Conservation (phyloP, 768 basidiomycete species). For the Hemileccinum impolitum region DNA sequence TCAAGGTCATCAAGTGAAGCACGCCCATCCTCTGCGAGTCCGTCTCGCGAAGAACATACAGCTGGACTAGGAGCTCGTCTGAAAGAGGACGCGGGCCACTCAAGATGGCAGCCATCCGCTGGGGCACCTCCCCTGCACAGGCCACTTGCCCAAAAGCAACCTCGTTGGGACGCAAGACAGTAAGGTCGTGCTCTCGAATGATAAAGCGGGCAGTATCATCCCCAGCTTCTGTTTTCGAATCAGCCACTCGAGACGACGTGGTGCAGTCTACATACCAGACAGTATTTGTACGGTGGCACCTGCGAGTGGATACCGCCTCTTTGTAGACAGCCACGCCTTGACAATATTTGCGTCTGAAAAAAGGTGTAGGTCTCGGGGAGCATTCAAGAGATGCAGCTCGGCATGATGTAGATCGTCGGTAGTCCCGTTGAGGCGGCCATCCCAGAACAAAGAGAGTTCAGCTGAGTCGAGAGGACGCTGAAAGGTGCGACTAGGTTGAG, state of each 20-base stretch:
- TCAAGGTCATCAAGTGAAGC: constrained; percentile 42
- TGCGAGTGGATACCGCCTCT: too few relatives aligned
- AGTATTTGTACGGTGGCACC: too few relatives aligned
- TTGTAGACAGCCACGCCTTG: too few relatives aligned
- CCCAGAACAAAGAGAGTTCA: constrained; percentile 42
- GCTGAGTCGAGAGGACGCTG: constrained; percentile 37
- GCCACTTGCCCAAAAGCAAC: constrained; percentile 33
- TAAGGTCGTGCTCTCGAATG: constrained; percentile 35
- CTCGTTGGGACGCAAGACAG: constrained; percentile 34
- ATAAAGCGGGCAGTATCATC: background rate
- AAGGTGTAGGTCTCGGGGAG: constrained; percentile 14
- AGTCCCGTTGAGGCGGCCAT: constrained; percentile 38
- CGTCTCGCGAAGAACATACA: too few relatives aligned
- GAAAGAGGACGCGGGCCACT: too few relatives aligned
- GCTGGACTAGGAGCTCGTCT: too few relatives aligned
- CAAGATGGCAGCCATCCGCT: constrained; percentile 24
- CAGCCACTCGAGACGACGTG: too few relatives aligned
- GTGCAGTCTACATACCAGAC: too few relatives aligned
- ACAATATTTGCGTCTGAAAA: too few relatives aligned
- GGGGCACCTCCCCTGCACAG: constrained; percentile 34
- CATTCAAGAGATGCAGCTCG: constrained; percentile 25
- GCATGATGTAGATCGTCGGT: constrained; percentile 39
- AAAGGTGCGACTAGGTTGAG: constrained; percentile 4
- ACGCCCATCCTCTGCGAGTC: constrained; percentile 26
- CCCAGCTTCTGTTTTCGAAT: too few relatives aligned